Base-by-base conservation (phyloP, 345 rosid species). In the Mangifera indica region DNA sequence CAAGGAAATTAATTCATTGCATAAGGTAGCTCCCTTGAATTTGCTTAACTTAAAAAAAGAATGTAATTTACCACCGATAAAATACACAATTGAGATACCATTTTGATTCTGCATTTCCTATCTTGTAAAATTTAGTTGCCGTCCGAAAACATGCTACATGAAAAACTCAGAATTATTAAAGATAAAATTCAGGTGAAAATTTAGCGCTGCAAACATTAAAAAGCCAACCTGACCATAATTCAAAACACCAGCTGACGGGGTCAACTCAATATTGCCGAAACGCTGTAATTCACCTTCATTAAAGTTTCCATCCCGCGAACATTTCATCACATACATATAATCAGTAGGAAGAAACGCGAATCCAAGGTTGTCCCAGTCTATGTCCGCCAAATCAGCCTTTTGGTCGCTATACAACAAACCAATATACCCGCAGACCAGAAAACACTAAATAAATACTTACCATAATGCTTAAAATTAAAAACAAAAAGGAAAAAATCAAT, bases 361-460 rank as follows among this genome's bases (percentile, higher is more conserved):
- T 60, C 97, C 97, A 7, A 94, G 92, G 82, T 76, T 87, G 73
- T 90, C 97, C 98, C 98, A 94, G 37, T 94, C 97, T 73, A 92
- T 72, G 71, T 87, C 89, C 14, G 90, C 92, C 70, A 87, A 66
- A 63, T 87, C 89, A 34, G 75, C 3, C 29, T 73, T 70, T 65
- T 74, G 86, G 69, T 44, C 82, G 65, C 93, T 78, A 80, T 63
- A 51, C 8, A 66, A 7, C 4, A 67, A 52, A 52, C 45, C 29
- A 32, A 26, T 40, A 61, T 22, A 29, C 10, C 7, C 60, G 32
- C 40, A 49, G n/a, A n/a, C n/a, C n/a, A 49, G n/a, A 46, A 22
- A 4, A 11, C n/a, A n/a, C n/a, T n/a, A 42, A 13, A 9, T 29
- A 34, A 29, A 55, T 48, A 21, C 0, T 6, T 18, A 44, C 11